These are phyloP conservation scores for Desmodesmus armatus DNA, from an alignment of 139 green algal genomes.

Conservation along the genomic window DNA sequence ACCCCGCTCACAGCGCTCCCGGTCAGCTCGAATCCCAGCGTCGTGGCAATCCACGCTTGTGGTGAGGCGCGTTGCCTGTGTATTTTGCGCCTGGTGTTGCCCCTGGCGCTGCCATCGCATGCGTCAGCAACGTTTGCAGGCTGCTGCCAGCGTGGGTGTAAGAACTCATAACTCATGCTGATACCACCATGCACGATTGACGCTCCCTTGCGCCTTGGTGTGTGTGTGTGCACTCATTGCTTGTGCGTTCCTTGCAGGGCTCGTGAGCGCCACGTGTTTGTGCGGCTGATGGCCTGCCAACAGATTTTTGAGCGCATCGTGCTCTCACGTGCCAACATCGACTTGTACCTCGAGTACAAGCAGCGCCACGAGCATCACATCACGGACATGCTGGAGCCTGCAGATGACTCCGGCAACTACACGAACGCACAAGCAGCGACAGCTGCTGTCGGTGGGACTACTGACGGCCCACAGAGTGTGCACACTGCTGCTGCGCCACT, in stretches of 20 bases:
- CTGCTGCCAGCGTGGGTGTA: too few relatives aligned
- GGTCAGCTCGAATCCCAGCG: conserved; percentile 9
- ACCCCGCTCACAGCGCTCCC: conserved; percentile 6
- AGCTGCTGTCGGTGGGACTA: background rate
- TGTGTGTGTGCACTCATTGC: background rate
- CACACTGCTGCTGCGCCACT: background rate
- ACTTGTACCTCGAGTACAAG: background rate
- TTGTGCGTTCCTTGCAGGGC: conserved; percentile 22
- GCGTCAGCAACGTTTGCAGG: too few relatives aligned
- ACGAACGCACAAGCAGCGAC: too few relatives aligned
- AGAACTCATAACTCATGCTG: too few relatives aligned
- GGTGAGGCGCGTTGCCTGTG: conserved; percentile 32
- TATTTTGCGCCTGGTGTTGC: too few relatives aligned
- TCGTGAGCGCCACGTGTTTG: conserved; percentile 29
- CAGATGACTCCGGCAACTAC: conserved; percentile 26
- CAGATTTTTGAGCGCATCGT: conserved; percentile 42
- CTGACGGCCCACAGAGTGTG: background rate
- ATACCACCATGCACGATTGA: too few relatives aligned
- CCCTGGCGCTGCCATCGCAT: too few relatives aligned
- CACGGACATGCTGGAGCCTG: background rate
- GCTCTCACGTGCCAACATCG: conserved; percentile 7
- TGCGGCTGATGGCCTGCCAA: conserved; percentile 40
- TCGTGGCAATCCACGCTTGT: conserved; percentile 8
- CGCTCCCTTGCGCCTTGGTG: too few relatives aligned
- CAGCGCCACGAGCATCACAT: conserved; percentile 26